Base-by-base conservation (phyloP, 495 filamentous ascomycete genomes). In the Aspergillus baeticus region DNA sequence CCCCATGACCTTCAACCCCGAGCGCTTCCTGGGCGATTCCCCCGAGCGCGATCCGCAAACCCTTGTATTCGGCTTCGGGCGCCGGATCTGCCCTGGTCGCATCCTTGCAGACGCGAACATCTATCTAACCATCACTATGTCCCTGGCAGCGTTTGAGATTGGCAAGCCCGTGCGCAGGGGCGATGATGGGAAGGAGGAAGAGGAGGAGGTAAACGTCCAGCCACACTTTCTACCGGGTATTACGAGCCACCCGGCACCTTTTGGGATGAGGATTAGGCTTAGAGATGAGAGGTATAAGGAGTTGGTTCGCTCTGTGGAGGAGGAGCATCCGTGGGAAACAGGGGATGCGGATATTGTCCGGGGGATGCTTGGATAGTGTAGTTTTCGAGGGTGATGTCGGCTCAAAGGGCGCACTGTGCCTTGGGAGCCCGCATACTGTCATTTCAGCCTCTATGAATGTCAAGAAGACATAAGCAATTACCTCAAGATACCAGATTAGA, bases 131-230 rank as follows among this genome's bases (percentile, higher is more conserved):
- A 59, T 77, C 18, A 69, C 61, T 6, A 63, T 67, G 35, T 44
- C 54, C 0, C 61, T 78, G 6, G 70, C 77, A 0, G 69, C 69
- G 0, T 80, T 80, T 51, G 59, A 66, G 6, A 73, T 79, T 13
- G 44, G 46, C 18, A 74, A 68, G 55, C 14, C 56, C 1, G 51
- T 66, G 2, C 62, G 68, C 6, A 45, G 67, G 36, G 71, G 71
- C 0, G n/a, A n/a, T n/a, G n/a, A n/a, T n/a, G n/a, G n/a, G n/a
- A n/a, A n/a, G n/a, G n/a, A n/a, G n/a, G n/a, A n/a, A n/a, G 57
- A n/a, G 8, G 5, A 60, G n/a, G 61, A 58, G 8, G 46, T 69
- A 15, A 68, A 72, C 2, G 52, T 69, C 4, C 44, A 55, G 13
- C 23, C 69, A 1, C 54, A 66, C 11, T 74, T 71, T 29, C 36